Base-by-base conservation (phyloP, 2,329 filamentous ascomycete species). In the Claviceps purpurea region DNA sequence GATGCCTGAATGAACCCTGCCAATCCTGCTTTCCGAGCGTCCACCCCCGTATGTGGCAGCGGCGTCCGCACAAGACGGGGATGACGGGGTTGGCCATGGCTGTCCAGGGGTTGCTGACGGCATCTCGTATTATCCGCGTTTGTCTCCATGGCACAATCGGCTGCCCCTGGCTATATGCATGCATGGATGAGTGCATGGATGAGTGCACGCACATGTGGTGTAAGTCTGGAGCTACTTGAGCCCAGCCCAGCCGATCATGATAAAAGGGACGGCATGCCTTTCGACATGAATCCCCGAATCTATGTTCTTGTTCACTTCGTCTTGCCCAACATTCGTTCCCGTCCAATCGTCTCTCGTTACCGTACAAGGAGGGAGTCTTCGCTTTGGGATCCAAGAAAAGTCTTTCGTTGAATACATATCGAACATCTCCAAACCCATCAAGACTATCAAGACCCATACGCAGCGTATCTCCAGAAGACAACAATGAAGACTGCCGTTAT, bases 401-500 rank as follows among this genome's bases (percentile, higher is more conserved):
- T 18, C 14, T 20, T 37, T 24, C 13, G n/a, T 39, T 44, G 22
- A 14, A 44, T 26, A 34, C 5, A 24, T 43, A 2, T 14, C 16
- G 30, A 45, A 16, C 44, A 20, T 8, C n/a, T 47, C 26, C 30
- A 20, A 64, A 62, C 58, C 52, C 57, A 42, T 26, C 18, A 26
- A 10, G n/a, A 38, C n/a, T n/a, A 14, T 5, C 45, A 16, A 11
- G 10, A 37, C 30, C 30, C 10, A 34, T 34, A 34, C 30, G 16
- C 34, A 41, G 30, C 22, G 24, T 5, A 44, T 26, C 24, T 42
- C 43, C 18, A n/a, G 16, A 54, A 38, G 55, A 64, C 56, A 22
- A 70, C 56, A 22, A 70, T 70, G 68, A 69, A 68, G 61, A 58
- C 60, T 53, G 50, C 52, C 30, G 47, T 62, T 49, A 51, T 67